Conservation (phyloP, 106 monocot species). For the Platanthera zijinensis region DNA sequence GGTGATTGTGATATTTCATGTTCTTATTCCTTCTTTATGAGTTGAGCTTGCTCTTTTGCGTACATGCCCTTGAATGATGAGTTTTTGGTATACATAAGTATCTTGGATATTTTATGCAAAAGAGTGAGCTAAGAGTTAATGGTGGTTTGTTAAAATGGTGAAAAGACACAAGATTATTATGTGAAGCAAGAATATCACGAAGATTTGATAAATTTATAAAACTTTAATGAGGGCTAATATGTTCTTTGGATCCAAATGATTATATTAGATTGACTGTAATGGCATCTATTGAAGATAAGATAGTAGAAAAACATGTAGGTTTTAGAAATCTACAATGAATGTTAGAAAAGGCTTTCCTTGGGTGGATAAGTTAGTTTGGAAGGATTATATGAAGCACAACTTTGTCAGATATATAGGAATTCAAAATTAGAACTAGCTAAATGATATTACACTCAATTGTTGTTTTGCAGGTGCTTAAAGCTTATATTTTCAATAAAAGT, state of each 20-base stretch:
- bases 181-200: background rate
- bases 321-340: background rate
- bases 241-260: background rate
- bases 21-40: too few species aligned
- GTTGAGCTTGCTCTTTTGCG: too few species aligned
- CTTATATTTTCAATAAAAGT: constrained; percentile 72
- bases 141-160: background rate
- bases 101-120: background rate
- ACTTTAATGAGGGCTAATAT: background rate
- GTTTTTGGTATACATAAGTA: background rate
- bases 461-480: constrained; percentile 56
- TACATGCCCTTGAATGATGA: too few species aligned
- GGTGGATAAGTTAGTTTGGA: background rate
- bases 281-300: background rate
- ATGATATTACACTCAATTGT: background rate
- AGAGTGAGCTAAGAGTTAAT: background rate
- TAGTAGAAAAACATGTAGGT: background rate
- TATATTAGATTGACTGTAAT: background rate
- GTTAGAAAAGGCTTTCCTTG: background rate
- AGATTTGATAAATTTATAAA: background rate
- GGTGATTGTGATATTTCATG: too few species aligned
- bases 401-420: background rate
- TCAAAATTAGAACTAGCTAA: background rate
- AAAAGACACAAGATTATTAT: background rate
- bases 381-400: background rate